Evolutionary conservation across 2,329 filamentous ascomycete genomes (phyloP).

Genomic region (Amphichorda felina): DNA sequence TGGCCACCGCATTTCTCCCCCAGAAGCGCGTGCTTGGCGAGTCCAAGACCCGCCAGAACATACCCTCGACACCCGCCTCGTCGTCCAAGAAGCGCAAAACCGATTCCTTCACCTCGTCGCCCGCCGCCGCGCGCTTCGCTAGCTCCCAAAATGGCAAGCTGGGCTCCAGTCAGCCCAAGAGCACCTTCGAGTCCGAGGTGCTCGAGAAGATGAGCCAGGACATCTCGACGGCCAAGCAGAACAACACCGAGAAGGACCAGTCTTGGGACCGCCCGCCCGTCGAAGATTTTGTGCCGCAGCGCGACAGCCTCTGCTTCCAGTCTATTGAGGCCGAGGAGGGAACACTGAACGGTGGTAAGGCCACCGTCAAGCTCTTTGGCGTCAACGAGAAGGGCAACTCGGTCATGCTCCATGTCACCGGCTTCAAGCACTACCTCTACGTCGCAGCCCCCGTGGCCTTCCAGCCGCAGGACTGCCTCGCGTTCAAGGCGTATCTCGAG

Average conservation of each 20-base stretch:
- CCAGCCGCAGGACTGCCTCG: constrained; percentile 61
- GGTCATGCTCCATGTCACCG: constrained; percentile 86
- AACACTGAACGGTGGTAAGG: constrained; percentile 59
- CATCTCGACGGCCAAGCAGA: constrained; percentile 72
- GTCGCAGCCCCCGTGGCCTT: constrained; percentile 81
- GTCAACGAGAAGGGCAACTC: constrained; percentile 79
- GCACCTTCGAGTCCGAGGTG: constrained; percentile 85
- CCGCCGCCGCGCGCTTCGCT: constrained; percentile 39
- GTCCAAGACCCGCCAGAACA: constrained; percentile 51
- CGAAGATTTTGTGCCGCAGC: constrained; percentile 39
- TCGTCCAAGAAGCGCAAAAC: constrained; percentile 76
- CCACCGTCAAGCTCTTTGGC: constrained; percentile 85
- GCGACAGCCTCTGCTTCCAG: constrained; percentile 74
- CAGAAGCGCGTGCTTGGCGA: constrained; percentile 67
- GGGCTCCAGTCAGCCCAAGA: constrained; percentile 68
- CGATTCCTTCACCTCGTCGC: constrained; percentile 47
- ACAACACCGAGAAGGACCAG: constrained; percentile 87
- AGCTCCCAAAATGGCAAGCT: constrained; percentile 51
- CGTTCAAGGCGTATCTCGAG: constrained; percentile 74
- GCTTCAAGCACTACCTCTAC: constrained; percentile 94
- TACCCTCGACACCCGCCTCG: constrained; percentile 40
- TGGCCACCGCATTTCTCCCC: constrained; percentile 41
- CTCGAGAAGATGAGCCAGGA: constrained; percentile 95
- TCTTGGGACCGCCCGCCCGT: constrained; percentile 63
- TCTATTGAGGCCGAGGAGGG: constrained; percentile 94